Evolutionary conservation across 345 rosid species (phyloP).

Genomic region (Pelargonium nanum): DNA sequence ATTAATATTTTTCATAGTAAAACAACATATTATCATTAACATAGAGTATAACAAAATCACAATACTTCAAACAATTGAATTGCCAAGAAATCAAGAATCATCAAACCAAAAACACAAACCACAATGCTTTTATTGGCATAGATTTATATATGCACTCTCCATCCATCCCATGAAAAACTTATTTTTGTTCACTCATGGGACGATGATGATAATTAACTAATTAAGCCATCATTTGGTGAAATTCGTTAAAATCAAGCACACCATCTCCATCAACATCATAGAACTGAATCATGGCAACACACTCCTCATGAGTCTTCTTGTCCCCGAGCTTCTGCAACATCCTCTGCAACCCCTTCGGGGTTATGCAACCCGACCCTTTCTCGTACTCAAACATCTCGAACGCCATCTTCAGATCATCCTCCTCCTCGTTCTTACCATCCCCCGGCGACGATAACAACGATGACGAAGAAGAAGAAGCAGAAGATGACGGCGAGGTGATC

Average conservation of each 20-base stretch:
- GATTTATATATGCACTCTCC: too few relatives aligned
- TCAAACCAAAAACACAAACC: too few relatives aligned
- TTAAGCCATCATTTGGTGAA: constrained; percentile 66
- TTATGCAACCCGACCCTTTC: constrained; percentile 68
- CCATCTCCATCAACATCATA: constrained; percentile 81
- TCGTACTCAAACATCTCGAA: constrained; percentile 84
- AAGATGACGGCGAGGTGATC: constrained; percentile 12
- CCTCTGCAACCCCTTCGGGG: constrained; percentile 63
- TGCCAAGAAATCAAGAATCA: too few relatives aligned
- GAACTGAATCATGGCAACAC: constrained; percentile 64
- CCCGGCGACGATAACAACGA: not conserved
- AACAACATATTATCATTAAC: too few relatives aligned
- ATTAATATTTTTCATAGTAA: too few relatives aligned
- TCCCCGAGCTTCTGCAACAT: constrained; percentile 72
- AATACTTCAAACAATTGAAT: too few relatives aligned
- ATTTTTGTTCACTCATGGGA: not conserved
- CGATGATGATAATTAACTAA: not conserved
- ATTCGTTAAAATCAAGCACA: constrained; percentile 75
- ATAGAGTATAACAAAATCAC: too few relatives aligned
- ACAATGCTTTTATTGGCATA: too few relatives aligned
- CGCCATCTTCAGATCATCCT: constrained; percentile 56
- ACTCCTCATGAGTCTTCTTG: constrained; percentile 50
- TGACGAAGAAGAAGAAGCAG: not conserved
- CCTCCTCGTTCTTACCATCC: constrained; percentile 7
- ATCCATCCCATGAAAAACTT: too few relatives aligned